Base-by-base conservation (phyloP, 2,329 filamentous ascomycete genomes). In the Lachnellula willkommii region DNA sequence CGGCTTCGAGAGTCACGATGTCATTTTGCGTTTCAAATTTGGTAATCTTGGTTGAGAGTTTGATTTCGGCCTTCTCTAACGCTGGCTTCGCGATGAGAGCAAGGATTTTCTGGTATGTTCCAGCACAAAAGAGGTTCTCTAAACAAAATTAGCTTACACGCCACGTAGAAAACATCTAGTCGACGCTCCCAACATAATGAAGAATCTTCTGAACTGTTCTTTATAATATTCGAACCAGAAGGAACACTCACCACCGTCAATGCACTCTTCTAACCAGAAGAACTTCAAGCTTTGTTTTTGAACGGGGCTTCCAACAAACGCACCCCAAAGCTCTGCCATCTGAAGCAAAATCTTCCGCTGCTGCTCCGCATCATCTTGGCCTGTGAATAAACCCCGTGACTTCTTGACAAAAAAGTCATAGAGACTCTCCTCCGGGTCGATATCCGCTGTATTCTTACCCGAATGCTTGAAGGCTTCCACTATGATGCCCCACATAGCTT, bases 231-330 rank as follows among this genome's bases (percentile, higher is more conserved):
- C 22, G 22, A 37, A 6, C 11, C 5, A 2, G 7, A 47, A 22
- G 6, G n/a, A 32, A 8, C 40, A 64, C 64, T 57, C 55, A 72
- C 70, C 69, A 26, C 80, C 79, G 63, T 81, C 79, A 48, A 83
- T 76, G 51, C 77, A 79, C 63, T 82, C 79, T 63, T 83, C 79
- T 2, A 83, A 66, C 77, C 79, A 82, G 61, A 82, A 79, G 65
- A 76, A 82, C 65, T 76, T 79, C 53, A 83, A 67, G 63, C 78
- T 81, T 65, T 83, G 80, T 24, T 61, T 72, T 39, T 71, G 68
- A 3, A 81, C 71, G 2, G 73, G 70, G 53, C 72, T 77, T 3
- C 80, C 80, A 24, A 82, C 75, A 63, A 80, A 82, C 0, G 75
- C 74, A 11, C 80, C 79, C 78, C 80, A 82, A 22, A 66, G 57